A percentile compares a stretch with the other conserved stretches of the same genome.
Conservation (phyloP, 805 yeast species). For the Candida odintsovae region DNA sequence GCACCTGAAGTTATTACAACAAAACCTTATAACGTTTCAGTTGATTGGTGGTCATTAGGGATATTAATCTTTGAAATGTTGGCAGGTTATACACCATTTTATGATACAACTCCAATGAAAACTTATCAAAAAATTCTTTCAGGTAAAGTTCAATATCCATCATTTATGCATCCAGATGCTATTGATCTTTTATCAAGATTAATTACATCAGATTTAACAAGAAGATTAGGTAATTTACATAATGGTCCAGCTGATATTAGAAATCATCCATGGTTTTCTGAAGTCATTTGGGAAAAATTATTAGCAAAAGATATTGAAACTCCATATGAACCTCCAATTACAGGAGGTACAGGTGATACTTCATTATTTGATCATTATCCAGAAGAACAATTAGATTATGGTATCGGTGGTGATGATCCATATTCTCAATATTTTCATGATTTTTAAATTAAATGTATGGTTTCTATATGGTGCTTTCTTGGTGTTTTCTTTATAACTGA, state of each 20-base stretch:
- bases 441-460: no score
- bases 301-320: constrained; percentile 85
- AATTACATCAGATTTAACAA: constrained; percentile 78
- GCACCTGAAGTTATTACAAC: constrained; percentile 95
- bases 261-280: constrained; percentile 86
- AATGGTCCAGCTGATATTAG: constrained; percentile 84
- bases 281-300: constrained; percentile 89
- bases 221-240: constrained; percentile 79
- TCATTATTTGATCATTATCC: constrained; percentile 79
- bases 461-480: no score
- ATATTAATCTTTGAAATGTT: constrained; percentile 90
- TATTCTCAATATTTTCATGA: constrained; percentile 57
- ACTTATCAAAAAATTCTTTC: constrained; percentile 88
- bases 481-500: neutral
- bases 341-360: constrained; percentile 90
- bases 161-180: constrained; percentile 71
- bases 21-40: constrained; percentile 90
- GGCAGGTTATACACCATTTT: constrained; percentile 92
- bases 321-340: constrained; percentile 94
- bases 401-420: constrained; percentile 68
- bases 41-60: constrained; percentile 98
- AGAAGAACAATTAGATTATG: constrained; percentile 84
- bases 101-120: constrained; percentile 88
- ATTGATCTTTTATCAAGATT: constrained; percentile 65
- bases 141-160: constrained; percentile 74